Evolutionary conservation across 345 rosid species (phyloP).

Genomic region (Brassica juncea): DNA sequence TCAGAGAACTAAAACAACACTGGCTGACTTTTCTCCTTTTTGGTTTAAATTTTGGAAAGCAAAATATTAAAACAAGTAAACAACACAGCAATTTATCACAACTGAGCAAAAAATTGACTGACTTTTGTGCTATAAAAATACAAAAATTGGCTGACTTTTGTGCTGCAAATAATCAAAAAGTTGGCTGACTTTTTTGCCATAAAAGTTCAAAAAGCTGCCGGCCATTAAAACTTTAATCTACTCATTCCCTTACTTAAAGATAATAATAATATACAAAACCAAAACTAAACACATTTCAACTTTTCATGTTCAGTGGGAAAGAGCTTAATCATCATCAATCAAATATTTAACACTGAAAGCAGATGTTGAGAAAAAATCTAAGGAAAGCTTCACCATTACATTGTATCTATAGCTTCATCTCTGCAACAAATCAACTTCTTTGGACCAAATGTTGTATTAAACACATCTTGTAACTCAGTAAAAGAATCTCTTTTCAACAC

Average conservation of each 20-base stretch:
- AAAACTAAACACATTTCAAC: not conserved
- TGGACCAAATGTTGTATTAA: not conserved
- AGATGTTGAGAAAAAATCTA: not conserved
- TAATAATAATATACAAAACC: not conserved
- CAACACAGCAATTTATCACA: not conserved
- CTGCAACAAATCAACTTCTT: slow-evolving; percentile 10
- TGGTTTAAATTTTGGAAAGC: not conserved
- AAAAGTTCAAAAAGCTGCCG: not conserved
- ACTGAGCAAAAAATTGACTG: not conserved
- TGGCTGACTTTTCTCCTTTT: not conserved
- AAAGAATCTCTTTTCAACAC: slow-evolving; percentile 21
- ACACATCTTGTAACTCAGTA: not conserved
- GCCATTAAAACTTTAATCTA: not conserved
- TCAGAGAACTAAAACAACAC: not conserved
- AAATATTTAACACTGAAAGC: not conserved
- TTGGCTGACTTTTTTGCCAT: not conserved
- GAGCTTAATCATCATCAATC: not conserved
- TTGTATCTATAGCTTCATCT: slow-evolving; percentile 6
- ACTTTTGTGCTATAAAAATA: not conserved
- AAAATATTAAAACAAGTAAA: not conserved
- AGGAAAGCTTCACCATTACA: slow-evolving; percentile 1
- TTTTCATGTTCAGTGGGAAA: not conserved
- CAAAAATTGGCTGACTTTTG: not conserved
- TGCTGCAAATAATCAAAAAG: not conserved
- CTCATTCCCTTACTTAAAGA: not conserved